Percentiles rank a stretch among this genome's conserved stretches.
phyloP scores from a whole-genome alignment of 768 basidiomycete genomes.

The Boletellus sp. region DNA sequence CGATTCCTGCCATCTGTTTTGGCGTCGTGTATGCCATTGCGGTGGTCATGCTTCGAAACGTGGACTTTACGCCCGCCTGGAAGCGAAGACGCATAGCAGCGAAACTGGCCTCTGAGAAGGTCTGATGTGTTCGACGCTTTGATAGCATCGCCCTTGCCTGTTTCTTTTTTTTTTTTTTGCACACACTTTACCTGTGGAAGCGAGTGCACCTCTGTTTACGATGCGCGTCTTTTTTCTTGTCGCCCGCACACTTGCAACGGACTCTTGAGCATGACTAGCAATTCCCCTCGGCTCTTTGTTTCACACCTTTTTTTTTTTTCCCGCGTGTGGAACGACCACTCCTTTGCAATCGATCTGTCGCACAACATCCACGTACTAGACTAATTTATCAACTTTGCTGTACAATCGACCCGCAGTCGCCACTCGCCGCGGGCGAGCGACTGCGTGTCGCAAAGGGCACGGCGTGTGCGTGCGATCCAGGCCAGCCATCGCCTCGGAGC shows the following conservation, averaged over 20 bases:
- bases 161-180: slow-evolving; percentile 13
- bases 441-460: too few species aligned
- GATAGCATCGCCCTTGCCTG: slow-evolving; percentile 4
- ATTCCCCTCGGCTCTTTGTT: not conserved
- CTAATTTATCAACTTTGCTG: slow-evolving; percentile 18
- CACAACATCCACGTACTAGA: slow-evolving; percentile 5
- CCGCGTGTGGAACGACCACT: not conserved
- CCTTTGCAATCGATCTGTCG: too few species aligned
- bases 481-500: too few species aligned
- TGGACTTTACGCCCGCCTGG: slow-evolving; percentile 33
- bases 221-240: slow-evolving; percentile 1
- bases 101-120: slow-evolving; percentile 19
- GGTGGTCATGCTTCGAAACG: slow-evolving; percentile 29
- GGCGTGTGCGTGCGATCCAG: too few species aligned
- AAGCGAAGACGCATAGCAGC: slow-evolving; percentile 30
- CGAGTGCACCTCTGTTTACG: slow-evolving; percentile 1
- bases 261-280: slow-evolving; percentile 7
- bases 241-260: slow-evolving; percentile 4
- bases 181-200: slow-evolving; percentile 17
- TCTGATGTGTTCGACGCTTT: slow-evolving; percentile 16
- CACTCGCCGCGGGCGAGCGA: too few species aligned
- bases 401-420: not conserved
- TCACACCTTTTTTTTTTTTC: not conserved
- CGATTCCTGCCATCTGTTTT: slow-evolving; percentile 32
- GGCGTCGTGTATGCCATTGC: slow-evolving; percentile 31